Base-by-base conservation (phyloP, 2,329 filamentous ascomycete species). In the Eutypa lata region DNA sequence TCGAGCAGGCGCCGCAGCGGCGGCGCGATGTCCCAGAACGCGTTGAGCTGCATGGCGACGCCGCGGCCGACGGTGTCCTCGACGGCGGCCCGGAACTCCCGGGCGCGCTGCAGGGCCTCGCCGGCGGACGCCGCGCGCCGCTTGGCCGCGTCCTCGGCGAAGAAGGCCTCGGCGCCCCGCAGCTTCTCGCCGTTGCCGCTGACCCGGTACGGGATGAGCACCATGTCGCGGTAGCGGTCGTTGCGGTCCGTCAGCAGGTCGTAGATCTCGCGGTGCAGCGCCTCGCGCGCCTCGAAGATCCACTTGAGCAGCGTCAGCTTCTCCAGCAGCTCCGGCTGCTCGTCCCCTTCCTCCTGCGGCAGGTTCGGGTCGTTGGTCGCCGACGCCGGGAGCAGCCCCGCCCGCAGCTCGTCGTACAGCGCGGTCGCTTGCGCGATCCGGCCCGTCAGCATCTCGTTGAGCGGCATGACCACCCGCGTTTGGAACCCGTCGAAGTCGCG, bases 11-110 rank as follows among this genome's bases (percentile, higher is more conserved):
- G 80, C 24, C 88, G 79, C 0, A 99, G 79, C 3, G 87, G 85
- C 2, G 94, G 94, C 1, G 92, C 93, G 63, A 97, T 96, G 66
- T 99, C 94, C 94, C 94, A 99, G 69, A 97, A 99, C 0, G 93
- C 92, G 10, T 88, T 92, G 2, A 97, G 81, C 71, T 97, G 94
- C 51, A 91, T 83, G 68, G 97, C 91, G 11, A 97, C 91, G 16
- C 93, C 94, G 10, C 90, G 86, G 19, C 86, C 85, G 21, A 96
- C 92, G 51, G 94, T 94, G 61, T 86, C 81, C 67, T 96, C 91
- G 28, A 97, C 84, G 7, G 94, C 83, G 46, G 81, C 79, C 60
- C 90, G 80, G 66, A 97, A 92, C 21, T 88, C 86, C 60, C 90
- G 83, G 19, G 87, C 86, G 13, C 94, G 86, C 58, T 83, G 80